A percentile compares a stretch with the other conserved stretches of the same genome.
These are phyloP conservation scores for Asterella californica DNA, from an alignment of 225 moss, liverwort and hornwort genomes.

Conservation along the genomic window DNA sequence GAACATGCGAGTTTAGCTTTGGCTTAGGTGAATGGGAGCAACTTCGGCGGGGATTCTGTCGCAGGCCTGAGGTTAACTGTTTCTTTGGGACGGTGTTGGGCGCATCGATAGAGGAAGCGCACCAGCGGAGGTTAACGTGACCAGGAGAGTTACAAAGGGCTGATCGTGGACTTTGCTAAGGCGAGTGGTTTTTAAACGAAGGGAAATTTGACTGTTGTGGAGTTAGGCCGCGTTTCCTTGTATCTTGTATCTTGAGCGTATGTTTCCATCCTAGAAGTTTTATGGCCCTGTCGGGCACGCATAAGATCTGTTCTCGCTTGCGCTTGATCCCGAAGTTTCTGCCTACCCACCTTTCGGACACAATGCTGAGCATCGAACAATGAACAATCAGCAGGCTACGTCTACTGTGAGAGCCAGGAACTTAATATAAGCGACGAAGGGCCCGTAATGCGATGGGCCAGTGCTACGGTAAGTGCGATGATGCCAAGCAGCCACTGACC, in stretches of 20 bases:
- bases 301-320: conserved; percentile 2
- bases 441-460: conserved; percentile 97
- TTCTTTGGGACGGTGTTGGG: neutral
- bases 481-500: conserved; percentile 54
- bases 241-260: neutral
- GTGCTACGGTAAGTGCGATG: conserved; percentile 92
- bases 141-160: conserved; percentile 11
- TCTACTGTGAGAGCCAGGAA: conserved; percentile 15
- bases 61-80: neutral
- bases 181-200: neutral
- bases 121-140: conserved; percentile 8
- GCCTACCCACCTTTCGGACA: neutral
- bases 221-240: neutral
- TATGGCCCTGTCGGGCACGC: conserved; percentile 7
- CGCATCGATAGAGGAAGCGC: conserved; percentile 5
- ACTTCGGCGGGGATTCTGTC: neutral
- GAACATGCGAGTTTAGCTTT: neutral
- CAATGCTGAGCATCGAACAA: conserved; percentile 31
- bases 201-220: conserved; percentile 6
- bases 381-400: conserved; percentile 27
- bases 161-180: conserved; percentile 13
- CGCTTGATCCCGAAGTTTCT: conserved; percentile 7
- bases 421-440: conserved; percentile 30
- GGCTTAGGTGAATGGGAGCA: conserved; percentile 5
- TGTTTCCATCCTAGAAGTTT: neutral